Base-by-base conservation (phyloP, 2,329 filamentous ascomycete species). In the Teratosphaeria gauchensis region DNA sequence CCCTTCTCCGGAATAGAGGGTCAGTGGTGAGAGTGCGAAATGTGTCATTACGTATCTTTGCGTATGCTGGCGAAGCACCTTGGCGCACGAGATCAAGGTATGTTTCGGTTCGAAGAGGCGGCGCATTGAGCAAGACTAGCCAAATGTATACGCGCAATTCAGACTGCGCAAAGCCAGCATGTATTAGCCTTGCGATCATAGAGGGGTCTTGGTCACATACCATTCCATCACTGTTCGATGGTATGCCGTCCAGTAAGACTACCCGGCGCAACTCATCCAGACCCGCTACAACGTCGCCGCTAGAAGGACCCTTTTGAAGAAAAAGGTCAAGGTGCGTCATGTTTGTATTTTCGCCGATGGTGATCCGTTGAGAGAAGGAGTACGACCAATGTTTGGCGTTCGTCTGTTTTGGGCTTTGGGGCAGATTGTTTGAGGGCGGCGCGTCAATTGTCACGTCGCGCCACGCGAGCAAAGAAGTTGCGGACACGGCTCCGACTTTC, bases 21-120 rank as follows among this genome's bases (percentile, higher is more conserved):
- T 99, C 94, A 56, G 92, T 96, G 33, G 94, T 94, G 57, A 99
- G 80, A 0, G 94, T 99, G 67, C 94, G 90, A 74, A 97, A 97
- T 48, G 94, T 96, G 74, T 99, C 94, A 75, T 99, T 96, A 72
- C 92, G 89, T 71, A 99, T 99, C 77, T 99, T 99, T 68, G 90
- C 85, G 76, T 99, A 96, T 53, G 91, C 92, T 0, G 92, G 92
- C 2, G 92, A 97, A 28, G 92, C 89, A 62, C 94, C 92, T 63
- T 94, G 90, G 70, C 95, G 91, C 64, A 99, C 88, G 52, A 97
- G 87, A 59, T 84, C 82, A 64, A 97, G 88, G 73, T 99, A 99
- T 61, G 87, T 82, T 68, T 96, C 89, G 59, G 94, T 96, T 52
- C 86, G 82, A 63, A 96, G 79, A 51, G 95, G 85, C 6, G 90